These are phyloP conservation scores for Kwoniella mangroviensis DNA, from an alignment of 768 basidiomycete species.

Conservation along the genomic window DNA sequence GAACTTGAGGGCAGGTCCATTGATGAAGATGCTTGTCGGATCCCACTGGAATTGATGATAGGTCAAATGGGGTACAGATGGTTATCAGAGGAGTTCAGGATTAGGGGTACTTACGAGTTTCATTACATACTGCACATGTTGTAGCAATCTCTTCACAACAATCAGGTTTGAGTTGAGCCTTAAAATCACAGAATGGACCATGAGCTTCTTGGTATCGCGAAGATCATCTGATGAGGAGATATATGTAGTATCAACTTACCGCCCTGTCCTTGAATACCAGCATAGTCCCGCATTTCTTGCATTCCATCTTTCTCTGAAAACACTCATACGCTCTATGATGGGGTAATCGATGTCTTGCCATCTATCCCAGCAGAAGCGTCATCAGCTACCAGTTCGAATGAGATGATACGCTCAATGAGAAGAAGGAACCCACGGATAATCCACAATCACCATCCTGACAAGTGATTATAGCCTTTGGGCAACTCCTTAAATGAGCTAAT, in stretches of 20 bases:
- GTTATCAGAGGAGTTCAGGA: background rate
- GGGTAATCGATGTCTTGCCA: slow-evolving; percentile 34
- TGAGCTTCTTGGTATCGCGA: background rate
- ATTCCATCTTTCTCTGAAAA: slow-evolving; percentile 47
- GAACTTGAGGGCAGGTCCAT: slow-evolving; percentile 38
- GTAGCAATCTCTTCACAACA: slow-evolving; percentile 5
- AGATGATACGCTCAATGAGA: too few relatives aligned
- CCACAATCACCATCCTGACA: slow-evolving; percentile 43
- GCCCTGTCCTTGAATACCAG: slow-evolving; percentile 34
- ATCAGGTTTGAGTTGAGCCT: slow-evolving; percentile 7
- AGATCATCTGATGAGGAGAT: background rate
- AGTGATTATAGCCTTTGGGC: slow-evolving; percentile 35
- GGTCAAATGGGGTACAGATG: too few relatives aligned
- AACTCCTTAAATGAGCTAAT: slow-evolving; percentile 34
- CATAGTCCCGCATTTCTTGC: slow-evolving; percentile 36
- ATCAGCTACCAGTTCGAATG: too few relatives aligned
- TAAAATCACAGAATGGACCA: background rate
- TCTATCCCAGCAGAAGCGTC: slow-evolving; percentile 21
- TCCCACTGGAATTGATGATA: slow-evolving; percentile 17
- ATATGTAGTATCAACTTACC: slow-evolving; percentile 23
- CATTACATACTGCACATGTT: slow-evolving; percentile 26
- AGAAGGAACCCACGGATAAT: slow-evolving; percentile 30
- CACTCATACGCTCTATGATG: slow-evolving; percentile 49
- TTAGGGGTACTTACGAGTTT: slow-evolving; percentile 22
- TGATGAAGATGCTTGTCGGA: slow-evolving; percentile 24